Evolutionary conservation across 2,329 filamentous ascomycete genomes (phyloP).

Genomic region (Diaporthe australafricana): DNA sequence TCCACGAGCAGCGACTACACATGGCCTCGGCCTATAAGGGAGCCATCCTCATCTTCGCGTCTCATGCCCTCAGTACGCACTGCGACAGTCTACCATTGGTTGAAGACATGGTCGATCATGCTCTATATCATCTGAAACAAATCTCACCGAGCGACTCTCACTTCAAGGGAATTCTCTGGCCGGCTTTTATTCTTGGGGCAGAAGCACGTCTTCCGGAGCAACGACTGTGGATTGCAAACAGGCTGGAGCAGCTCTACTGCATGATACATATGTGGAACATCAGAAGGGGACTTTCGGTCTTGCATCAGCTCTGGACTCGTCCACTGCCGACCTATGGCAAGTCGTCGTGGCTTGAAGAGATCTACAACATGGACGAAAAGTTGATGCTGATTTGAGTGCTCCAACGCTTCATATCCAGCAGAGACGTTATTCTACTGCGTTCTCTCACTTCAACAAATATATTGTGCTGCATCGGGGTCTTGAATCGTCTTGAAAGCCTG

Average conservation of each 20-base stretch:
- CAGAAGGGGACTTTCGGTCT: neutral
- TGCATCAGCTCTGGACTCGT: neutral
- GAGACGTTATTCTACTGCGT: neutral
- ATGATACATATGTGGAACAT: constrained; percentile 19
- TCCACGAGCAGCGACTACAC: neutral
- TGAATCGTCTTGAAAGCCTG: neutral
- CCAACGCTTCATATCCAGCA: too few relatives aligned
- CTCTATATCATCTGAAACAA: constrained; percentile 16
- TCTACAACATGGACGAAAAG: constrained; percentile 3
- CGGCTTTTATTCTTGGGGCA: constrained; percentile 33
- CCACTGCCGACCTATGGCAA: neutral
- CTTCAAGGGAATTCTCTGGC: constrained; percentile 37
- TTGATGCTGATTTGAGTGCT: neutral
- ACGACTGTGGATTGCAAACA: neutral
- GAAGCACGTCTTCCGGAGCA: constrained; percentile 32
- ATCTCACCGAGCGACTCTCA: constrained; percentile 32
- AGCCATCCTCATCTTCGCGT: neutral
- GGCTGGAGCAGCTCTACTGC: neutral
- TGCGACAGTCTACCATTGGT: neutral
- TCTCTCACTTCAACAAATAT: too few relatives aligned
- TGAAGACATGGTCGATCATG: neutral
- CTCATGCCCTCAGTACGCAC: neutral
- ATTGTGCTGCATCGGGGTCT: neutral
- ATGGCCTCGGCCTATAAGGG: neutral
- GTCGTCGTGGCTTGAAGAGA: neutral